These are phyloP conservation scores for Pseudogymnoascus sp. DNA, from an alignment of 2,329 filamentous ascomycete species.

Conservation along the genomic window DNA sequence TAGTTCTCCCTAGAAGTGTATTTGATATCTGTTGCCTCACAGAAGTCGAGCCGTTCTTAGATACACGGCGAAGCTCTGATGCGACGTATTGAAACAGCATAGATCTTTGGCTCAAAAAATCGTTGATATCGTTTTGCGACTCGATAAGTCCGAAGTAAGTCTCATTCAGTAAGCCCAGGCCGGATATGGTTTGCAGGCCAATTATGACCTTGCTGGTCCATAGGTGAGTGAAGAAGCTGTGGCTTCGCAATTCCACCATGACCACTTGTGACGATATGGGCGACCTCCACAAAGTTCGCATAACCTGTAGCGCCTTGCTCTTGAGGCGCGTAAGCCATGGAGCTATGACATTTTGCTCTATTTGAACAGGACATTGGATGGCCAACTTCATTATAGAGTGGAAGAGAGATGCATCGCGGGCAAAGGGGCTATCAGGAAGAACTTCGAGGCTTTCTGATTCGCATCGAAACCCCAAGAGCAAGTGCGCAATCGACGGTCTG, in stretches of 20 bases:
- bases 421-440: constrained; percentile 61
- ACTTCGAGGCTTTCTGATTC: constrained; percentile 61
- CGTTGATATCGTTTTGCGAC: constrained; percentile 23
- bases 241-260: constrained; percentile 64
- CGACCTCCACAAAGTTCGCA: constrained; percentile 77
- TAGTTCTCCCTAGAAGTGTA: constrained; percentile 69
- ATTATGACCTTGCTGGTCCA: constrained; percentile 6
- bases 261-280: constrained; percentile 67
- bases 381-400: constrained; percentile 71
- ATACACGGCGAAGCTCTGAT: constrained; percentile 72
- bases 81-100: constrained; percentile 77
- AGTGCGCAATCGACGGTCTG: constrained; percentile 79
- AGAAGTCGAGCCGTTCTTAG: constrained; percentile 60
- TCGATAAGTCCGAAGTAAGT: constrained; percentile 4
- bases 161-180: constrained; percentile 49
- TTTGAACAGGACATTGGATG: constrained; percentile 56
- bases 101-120: constrained; percentile 70
- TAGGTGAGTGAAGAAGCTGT: not conserved
- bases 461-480: constrained; percentile 81
- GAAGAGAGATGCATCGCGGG: constrained; percentile 66
- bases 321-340: constrained; percentile 64
- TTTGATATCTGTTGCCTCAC: constrained; percentile 61
- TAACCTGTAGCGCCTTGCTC: constrained; percentile 59
- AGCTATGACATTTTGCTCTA: constrained; percentile 49
- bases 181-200: constrained; percentile 35